Evolutionary conservation across 2,329 filamentous ascomycete genomes (phyloP).

Genomic region (Phoma sp.): DNA sequence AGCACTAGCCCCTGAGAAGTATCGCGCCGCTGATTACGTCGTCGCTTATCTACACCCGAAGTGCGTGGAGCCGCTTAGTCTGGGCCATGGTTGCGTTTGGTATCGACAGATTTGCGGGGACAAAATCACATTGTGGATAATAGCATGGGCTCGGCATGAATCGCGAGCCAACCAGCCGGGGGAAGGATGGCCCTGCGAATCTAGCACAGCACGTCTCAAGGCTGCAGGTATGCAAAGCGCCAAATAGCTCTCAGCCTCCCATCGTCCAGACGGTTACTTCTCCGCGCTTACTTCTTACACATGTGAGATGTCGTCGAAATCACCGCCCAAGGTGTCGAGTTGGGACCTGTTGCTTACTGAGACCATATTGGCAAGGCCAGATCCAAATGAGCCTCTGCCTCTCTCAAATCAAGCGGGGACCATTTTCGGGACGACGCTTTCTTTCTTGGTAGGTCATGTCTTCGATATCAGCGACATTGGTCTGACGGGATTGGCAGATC

Average conservation of each 20-base stretch:
- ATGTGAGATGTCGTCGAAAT: conserved; percentile 16
- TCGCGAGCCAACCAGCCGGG: not conserved
- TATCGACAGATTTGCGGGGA: not conserved
- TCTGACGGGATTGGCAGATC: conserved; percentile 25
- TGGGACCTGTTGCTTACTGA: conserved; percentile 26
- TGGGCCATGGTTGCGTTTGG: not conserved
- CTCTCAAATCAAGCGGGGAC: conserved; percentile 34
- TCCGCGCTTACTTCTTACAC: conserved; percentile 4
- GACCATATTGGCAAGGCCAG: conserved; percentile 31
- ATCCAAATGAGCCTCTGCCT: conserved; percentile 36
- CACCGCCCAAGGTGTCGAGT: not conserved
- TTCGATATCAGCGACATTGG: not conserved
- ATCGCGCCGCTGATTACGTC: not conserved
- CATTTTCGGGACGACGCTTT: conserved; percentile 32
- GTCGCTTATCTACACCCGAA: conserved; percentile 2
- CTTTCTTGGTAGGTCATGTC: conserved; percentile 32
- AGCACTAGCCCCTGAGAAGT: conserved; percentile 3
- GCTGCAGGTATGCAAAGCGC: not conserved
- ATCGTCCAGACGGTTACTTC: conserved; percentile 5
- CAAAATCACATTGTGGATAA: not conserved
- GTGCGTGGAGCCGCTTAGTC: not conserved
- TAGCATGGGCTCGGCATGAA: conserved; percentile 1
- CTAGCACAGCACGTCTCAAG: conserved; percentile 1
- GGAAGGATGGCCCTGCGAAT: conserved; percentile 1
- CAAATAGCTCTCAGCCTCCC: not conserved